Base-by-base conservation (phyloP, 129 eudicot genomes). In the Arctium lappa region DNA sequence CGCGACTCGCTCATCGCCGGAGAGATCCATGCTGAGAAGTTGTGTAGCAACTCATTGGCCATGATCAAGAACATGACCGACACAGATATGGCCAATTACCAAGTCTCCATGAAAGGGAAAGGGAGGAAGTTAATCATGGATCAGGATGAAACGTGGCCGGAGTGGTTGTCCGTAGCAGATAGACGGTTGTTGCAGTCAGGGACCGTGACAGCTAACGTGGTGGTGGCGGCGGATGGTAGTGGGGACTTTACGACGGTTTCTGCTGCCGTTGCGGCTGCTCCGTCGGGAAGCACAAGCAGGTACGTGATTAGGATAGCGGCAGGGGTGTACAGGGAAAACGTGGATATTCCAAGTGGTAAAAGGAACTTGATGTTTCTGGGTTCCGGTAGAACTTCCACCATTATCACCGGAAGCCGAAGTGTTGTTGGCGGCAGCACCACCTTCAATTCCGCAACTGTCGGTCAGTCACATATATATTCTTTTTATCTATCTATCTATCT, bases 401-500 rank as follows among this genome's bases (percentile, higher is more conserved):
- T 92, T 10, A 90, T 94, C 80, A 94, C 97, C 2, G 98, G 83
- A 4, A 92, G 90, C 33, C 76, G 83, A 60, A 94, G 92, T 77
- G 97, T 94, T 0, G 80, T 29, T 9, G 97, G 94, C 48, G 97
- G 98, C 11, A 89, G 92, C 91, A 92, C 98, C 38, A 94, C 98
- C 74, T 92, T 89, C 90, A 82, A 92, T 29, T 94, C 98, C 9
- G 97, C 97, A 4, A 94, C 97, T 6, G 98, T 94, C 76, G 97
- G 98, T 94, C 4, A 86, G 93, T 91, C 36, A 13, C 16, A 16
- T 12, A 10, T 11, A 8, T 18, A 2, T 7, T 22, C 27, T 5
- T 9, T 22, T 3, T 9, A 7, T 18, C 12, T 22, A 42, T 30
- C 6, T 9, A 7, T 18, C 12, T 22, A 42, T 30, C 34, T 34